Conservation (phyloP, 2,329 filamentous ascomycete genomes). For the Trichoderma sp. region DNA sequence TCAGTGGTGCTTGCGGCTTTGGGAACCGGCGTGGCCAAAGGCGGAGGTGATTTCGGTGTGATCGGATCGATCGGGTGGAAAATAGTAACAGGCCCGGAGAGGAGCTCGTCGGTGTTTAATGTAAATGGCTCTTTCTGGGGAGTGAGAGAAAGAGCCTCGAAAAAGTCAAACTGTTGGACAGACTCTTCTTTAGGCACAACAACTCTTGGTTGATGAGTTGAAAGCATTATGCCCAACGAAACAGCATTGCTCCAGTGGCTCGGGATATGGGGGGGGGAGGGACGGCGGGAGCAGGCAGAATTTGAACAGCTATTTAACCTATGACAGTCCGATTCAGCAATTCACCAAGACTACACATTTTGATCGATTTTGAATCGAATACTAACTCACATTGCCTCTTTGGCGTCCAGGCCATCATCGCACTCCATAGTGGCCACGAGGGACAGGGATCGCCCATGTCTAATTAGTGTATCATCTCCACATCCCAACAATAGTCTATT, state of each 20-base stretch:
- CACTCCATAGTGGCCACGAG: slow-evolving; percentile 7
- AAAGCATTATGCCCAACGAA: background rate
- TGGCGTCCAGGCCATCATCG: background rate
- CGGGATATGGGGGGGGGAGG: background rate
- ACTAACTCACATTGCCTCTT: background rate
- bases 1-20: background rate
- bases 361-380: background rate
- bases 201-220: background rate
- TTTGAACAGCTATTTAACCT: background rate
- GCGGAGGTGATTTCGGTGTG: background rate
- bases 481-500: slow-evolving; percentile 7
- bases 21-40: background rate
- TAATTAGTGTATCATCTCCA: background rate
- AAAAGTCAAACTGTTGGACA: slow-evolving; percentile 7
- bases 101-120: background rate
- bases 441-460: slow-evolving; percentile 1
- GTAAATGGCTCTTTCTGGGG: slow-evolving; percentile 9
- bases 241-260: background rate
- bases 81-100: background rate
- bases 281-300: background rate
- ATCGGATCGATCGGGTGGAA: background rate
- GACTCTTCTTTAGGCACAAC: background rate
- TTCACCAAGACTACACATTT: background rate
- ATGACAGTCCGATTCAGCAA: background rate
- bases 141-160: slow-evolving; percentile 10